phyloP scores from a whole-genome alignment of 257 asterid species.

The Nyctanthes arbortristis region DNA sequence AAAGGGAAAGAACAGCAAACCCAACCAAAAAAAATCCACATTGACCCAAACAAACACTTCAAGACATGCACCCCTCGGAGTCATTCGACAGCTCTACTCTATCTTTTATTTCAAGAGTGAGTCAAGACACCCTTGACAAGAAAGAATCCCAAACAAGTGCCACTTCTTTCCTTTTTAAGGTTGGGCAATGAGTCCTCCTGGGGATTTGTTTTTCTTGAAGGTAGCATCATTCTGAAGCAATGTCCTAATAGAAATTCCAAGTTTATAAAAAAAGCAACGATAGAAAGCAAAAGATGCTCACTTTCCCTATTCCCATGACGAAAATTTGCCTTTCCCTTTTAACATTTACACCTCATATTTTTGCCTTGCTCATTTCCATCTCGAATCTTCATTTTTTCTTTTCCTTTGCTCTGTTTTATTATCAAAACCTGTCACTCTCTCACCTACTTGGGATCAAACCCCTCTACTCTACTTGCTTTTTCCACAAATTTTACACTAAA shows the following conservation, averaged over 20 bases:
- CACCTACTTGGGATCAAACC: constrained; percentile 52
- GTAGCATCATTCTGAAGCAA: constrained; percentile 39
- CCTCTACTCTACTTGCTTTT: constrained; percentile 35
- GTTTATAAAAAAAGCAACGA: constrained; percentile 38
- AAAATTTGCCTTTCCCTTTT: constrained; percentile 39
- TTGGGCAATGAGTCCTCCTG: constrained; percentile 26
- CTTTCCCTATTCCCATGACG: constrained; percentile 64
- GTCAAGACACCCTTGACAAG: constrained; percentile 5
- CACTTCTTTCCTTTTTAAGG: constrained; percentile 27
- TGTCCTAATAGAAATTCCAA: constrained; percentile 29
- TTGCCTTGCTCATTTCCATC: constrained; percentile 46
- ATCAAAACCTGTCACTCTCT: constrained; percentile 43
- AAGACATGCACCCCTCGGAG: no score
- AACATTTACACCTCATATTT: constrained; percentile 29
- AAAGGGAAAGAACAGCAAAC: no score
- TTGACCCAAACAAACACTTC: no score
- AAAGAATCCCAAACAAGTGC: constrained; percentile 26
- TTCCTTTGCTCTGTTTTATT: constrained; percentile 27
- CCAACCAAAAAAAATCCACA: no score
- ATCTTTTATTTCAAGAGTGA: background rate
- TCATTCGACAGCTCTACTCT: no score
- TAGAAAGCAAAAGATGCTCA: constrained; percentile 39
- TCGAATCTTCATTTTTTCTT: constrained; percentile 36
- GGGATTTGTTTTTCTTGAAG: constrained; percentile 44
- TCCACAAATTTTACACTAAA: constrained; percentile 18